phyloP scores from a whole-genome alignment of 2,329 filamentous ascomycete species.

The Lachnellula subtilissima region DNA sequence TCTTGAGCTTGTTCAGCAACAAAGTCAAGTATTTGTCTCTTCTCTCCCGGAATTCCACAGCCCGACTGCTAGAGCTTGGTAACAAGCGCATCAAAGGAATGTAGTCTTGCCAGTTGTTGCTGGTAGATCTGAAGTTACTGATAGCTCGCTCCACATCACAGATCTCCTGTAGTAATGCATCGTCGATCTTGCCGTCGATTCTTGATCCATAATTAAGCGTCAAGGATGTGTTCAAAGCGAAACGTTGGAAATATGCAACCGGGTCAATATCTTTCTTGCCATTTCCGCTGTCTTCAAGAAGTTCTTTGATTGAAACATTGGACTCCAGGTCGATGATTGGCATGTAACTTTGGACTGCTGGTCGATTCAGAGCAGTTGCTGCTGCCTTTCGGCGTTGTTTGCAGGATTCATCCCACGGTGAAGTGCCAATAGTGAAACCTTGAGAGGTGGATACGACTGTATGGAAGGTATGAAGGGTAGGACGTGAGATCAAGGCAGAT shows the following conservation, averaged over 20 bases:
- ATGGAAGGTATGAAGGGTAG: constrained; percentile 77
- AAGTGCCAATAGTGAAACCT: constrained; percentile 78
- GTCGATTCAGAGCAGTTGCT: constrained; percentile 71
- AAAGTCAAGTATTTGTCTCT: constrained; percentile 61
- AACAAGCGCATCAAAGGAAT: constrained; percentile 68
- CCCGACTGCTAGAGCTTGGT: constrained; percentile 56
- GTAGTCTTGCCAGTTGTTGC: constrained; percentile 82
- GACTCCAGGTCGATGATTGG: constrained; percentile 77
- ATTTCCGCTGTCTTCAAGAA: constrained; percentile 58
- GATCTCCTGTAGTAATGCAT: constrained; percentile 66
- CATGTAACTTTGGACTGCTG: constrained; percentile 73
- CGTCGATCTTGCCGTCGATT: constrained; percentile 65
- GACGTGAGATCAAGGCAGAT: constrained; percentile 70
- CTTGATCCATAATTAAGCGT: constrained; percentile 77
- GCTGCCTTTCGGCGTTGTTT: constrained; percentile 73
- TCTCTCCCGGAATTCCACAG: constrained; percentile 60
- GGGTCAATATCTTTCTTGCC: constrained; percentile 65
- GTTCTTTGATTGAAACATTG: constrained; percentile 65
- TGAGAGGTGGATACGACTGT: constrained; percentile 71
- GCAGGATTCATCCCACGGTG: constrained; percentile 78
- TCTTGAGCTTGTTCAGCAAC: constrained; percentile 55
- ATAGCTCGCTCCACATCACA: constrained; percentile 70
- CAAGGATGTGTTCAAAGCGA: constrained; percentile 70
- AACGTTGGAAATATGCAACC: constrained; percentile 67
- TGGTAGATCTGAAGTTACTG: constrained; percentile 71